phyloP scores from a whole-genome alignment of 1,139 yeast genomes.

The Arxiozyma bovina region DNA sequence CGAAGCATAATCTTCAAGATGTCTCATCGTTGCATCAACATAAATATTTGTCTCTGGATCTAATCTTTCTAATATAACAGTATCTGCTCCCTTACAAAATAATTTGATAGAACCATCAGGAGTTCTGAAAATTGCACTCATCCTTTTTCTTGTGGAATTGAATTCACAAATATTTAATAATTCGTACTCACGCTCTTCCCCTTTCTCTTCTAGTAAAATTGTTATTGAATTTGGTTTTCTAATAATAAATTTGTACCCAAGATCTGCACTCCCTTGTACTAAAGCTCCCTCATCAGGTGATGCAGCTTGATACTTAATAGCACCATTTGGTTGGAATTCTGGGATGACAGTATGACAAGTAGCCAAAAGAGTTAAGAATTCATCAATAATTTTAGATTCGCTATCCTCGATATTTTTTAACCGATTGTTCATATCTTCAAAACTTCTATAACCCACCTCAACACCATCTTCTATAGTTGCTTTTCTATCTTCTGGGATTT shows the following conservation, averaged over 20 bases:
- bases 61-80: slow-evolving; percentile 82
- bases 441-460: slow-evolving; percentile 72
- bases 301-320: slow-evolving; percentile 91
- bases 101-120: slow-evolving; percentile 89
- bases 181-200: slow-evolving; percentile 53
- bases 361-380: slow-evolving; percentile 74
- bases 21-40: slow-evolving; percentile 73
- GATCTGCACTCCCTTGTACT: slow-evolving; percentile 88
- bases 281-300: slow-evolving; percentile 99
- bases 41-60: slow-evolving; percentile 65
- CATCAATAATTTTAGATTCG: slow-evolving; percentile 54
- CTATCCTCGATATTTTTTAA: slow-evolving; percentile 35
- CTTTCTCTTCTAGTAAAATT: slow-evolving; percentile 40
- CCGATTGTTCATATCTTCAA: slow-evolving; percentile 52
- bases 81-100: slow-evolving; percentile 96
- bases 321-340: slow-evolving; percentile 52
- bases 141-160: slow-evolving; percentile 93
- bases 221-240: slow-evolving; percentile 82
- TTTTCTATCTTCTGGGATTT: slow-evolving; percentile 82
- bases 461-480: slow-evolving; percentile 68
- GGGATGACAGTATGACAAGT: slow-evolving; percentile 98
- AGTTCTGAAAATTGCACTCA: slow-evolving; percentile 90
- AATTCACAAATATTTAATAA: slow-evolving; percentile 88
- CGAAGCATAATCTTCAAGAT: slow-evolving; percentile 92
- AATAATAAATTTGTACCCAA: slow-evolving; percentile 76